These are phyloP conservation scores for Fereydounia khargensis DNA, from an alignment of 1,284 basidiomycete genomes.

Conservation along the genomic window DNA sequence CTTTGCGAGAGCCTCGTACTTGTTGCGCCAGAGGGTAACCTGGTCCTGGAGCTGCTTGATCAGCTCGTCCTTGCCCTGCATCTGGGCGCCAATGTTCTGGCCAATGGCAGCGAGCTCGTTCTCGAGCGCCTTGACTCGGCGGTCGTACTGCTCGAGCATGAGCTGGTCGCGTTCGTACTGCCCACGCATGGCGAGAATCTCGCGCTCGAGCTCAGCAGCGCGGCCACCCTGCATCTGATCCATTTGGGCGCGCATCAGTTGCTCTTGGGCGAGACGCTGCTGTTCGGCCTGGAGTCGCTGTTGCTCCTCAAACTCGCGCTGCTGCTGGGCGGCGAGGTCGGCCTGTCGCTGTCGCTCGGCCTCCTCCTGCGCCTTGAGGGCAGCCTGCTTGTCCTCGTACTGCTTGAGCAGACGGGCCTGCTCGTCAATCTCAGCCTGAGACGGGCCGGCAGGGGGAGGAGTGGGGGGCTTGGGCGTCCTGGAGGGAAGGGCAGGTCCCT, in stretches of 20 bases:
- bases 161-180: slow-evolving; percentile 99
- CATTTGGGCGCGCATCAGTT: slow-evolving; percentile 72
- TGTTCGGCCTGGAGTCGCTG: slow-evolving; percentile 84
- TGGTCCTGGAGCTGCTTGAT: slow-evolving; percentile 96
- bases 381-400: slow-evolving; percentile 91
- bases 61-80: slow-evolving; percentile 89
- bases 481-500: slow-evolving; percentile 42
- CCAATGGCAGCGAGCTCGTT: slow-evolving; percentile 79
- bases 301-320: slow-evolving; percentile 84
- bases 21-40: slow-evolving; percentile 94
- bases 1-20: slow-evolving; percentile 98
- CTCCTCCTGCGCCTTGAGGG: slow-evolving; percentile 74
- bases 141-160: slow-evolving; percentile 95
- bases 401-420: slow-evolving; percentile 93
- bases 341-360: slow-evolving; percentile 76
- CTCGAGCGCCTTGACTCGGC: slow-evolving; percentile 92
- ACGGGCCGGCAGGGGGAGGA: slow-evolving; percentile 39
- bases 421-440: slow-evolving; percentile 72
- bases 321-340: slow-evolving; percentile 76
- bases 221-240: slow-evolving; percentile 63
- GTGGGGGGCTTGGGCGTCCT: slow-evolving; percentile 41
- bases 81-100: slow-evolving; percentile 79
- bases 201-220: slow-evolving; percentile 80
- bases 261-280: slow-evolving; percentile 83
- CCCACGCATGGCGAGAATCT: slow-evolving; percentile 87